Percentiles rank a stretch among this genome's conserved stretches.
Evolutionary conservation across 2,329 filamentous ascomycete species (phyloP).

Genomic region (Grosmannia penicillata): DNA sequence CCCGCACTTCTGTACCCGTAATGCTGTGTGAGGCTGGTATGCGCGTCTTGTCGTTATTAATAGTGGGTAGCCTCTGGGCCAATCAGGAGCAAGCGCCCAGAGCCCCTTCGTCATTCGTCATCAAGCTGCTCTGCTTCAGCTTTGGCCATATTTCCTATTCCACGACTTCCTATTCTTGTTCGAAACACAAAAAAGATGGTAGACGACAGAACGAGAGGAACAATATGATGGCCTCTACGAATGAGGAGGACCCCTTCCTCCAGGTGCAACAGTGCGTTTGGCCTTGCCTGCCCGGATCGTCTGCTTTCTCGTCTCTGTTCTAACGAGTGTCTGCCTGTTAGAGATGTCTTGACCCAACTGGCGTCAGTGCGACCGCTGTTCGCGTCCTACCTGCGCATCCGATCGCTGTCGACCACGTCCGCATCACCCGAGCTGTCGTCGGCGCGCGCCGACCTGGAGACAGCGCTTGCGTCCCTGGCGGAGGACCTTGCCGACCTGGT

Average conservation of each 20-base stretch:
- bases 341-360: slow-evolving; percentile 78
- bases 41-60: no score
- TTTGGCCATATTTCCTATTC: background rate
- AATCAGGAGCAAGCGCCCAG: background rate
- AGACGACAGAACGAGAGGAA: background rate
- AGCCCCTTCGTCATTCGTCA: slow-evolving; percentile 2
- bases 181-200: background rate
- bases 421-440: slow-evolving; percentile 73
- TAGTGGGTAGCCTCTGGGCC: background rate
- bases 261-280: slow-evolving; percentile 50
- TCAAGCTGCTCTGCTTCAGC: background rate
- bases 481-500: slow-evolving; percentile 82
- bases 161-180: background rate
- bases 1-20: no score
- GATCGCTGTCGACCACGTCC: slow-evolving; percentile 59
- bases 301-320: background rate
- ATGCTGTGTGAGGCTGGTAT: no score
- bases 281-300: background rate
- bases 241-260: slow-evolving; percentile 56
- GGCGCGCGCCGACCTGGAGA: slow-evolving; percentile 54
- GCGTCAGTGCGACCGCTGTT: slow-evolving; percentile 73
- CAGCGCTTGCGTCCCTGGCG: slow-evolving; percentile 50
- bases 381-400: slow-evolving; percentile 89
- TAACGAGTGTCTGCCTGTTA: slow-evolving; percentile 21
- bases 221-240: slow-evolving; percentile 52